Evolutionary conservation across 257 asterid species (phyloP), one percentile per base, ranked within the genome.

Genomic region (Solanum etuberosum): DNA sequence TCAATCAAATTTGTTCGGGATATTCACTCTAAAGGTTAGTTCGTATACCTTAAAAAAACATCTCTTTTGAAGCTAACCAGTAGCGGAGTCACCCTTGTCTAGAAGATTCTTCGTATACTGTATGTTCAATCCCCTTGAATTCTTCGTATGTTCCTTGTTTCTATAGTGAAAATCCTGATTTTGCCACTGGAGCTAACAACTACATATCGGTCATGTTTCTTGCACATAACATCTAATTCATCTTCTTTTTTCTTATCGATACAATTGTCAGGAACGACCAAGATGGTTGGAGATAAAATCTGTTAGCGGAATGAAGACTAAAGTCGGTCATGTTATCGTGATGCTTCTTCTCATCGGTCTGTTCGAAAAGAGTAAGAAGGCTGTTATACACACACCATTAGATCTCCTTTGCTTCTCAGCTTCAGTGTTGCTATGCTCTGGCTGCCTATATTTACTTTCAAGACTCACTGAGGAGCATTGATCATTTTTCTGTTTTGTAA

Each of bases 341-440:
- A 96, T 96, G 98, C 98, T 94, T 71, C 94, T 96, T 81, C 98
- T 96, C 57, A 95, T 95, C 11, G 98, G 98, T 38, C 89, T 96
- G 89, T 93, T 95, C 73, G 98, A 96, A 87, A 96, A 96, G 93
- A 96, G 98, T 84, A 96, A 94, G 92, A 95, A 92, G 89, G 98
- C 98, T 2, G 88, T 90, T 42, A 95, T 95, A 87, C 91, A 86
- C n/a, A 70, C 99, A 7, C 95, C 99, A 15, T 15, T 90, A 11
- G 99, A 96, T 91, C 93, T 96, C 86, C 98, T 96, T 42, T 96
- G 99, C 92, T 96, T 96, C 92, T 57, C 98, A 31, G 95, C 98
- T 20, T 94, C 98, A 0, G 95, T 96, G 21, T 92, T 95, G 73
- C 91, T 96, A 54, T 96, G 94, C 31, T 93, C 98, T 3, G 94